These are phyloP conservation scores for Rhizopogon rudus DNA, from an alignment of 768 basidiomycete species.

Conservation along the genomic window DNA sequence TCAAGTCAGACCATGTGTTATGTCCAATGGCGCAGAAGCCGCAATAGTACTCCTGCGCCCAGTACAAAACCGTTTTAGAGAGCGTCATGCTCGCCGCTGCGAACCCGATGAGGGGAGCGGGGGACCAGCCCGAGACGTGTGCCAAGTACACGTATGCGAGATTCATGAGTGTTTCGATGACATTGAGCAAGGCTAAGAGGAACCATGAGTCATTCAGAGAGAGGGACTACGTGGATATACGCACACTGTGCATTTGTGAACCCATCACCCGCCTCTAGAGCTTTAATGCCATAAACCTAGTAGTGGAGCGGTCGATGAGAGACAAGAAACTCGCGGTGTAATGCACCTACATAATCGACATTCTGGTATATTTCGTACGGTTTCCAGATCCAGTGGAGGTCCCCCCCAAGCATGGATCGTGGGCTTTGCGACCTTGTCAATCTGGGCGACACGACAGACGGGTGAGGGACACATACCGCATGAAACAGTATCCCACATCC, in stretches of 20 bases:
- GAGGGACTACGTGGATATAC: constrained; percentile 13
- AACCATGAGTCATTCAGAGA: not conserved
- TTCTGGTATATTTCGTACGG: constrained; percentile 78
- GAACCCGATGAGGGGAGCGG: constrained; percentile 74
- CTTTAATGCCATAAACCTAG: constrained; percentile 69
- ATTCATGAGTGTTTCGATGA: constrained; percentile 76
- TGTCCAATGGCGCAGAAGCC: constrained; percentile 71
- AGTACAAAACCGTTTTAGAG: constrained; percentile 83
- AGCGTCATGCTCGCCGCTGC: constrained; percentile 71
- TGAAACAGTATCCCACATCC: constrained; percentile 80
- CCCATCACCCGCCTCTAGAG: constrained; percentile 62
- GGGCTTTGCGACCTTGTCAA: constrained; percentile 42
- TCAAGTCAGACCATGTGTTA: constrained; percentile 46
- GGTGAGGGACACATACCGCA: constrained; percentile 49
- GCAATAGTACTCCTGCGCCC: constrained; percentile 76
- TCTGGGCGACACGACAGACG: not conserved
- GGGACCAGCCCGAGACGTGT: constrained; percentile 54
- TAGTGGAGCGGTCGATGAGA: too few relatives aligned
- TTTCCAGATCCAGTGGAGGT: constrained; percentile 89
- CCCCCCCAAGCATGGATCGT: constrained; percentile 82
- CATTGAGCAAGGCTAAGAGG: constrained; percentile 62
- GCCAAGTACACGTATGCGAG: constrained; percentile 71
- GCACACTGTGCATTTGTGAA: constrained; percentile 85
- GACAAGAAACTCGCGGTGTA: constrained; percentile 31
- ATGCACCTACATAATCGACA: constrained; percentile 38